Evolutionary conservation across 2,329 filamentous ascomycete genomes (phyloP).

Genomic region (Gyromitra esculenta): DNA sequence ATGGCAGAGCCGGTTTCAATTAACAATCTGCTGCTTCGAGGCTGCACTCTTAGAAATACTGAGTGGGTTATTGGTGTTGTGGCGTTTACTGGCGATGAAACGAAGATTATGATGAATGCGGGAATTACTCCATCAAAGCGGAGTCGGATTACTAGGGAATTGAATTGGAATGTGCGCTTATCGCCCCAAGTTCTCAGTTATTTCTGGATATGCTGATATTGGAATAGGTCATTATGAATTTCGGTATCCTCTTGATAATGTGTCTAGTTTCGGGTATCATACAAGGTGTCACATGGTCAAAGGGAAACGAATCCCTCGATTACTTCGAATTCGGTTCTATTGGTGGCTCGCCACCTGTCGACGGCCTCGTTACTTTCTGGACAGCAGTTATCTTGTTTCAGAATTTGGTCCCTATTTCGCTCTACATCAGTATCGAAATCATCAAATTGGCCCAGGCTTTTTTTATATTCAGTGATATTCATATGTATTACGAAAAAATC

Average conservation of each 20-base stretch:
- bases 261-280: slow-evolving; percentile 86
- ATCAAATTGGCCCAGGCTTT: slow-evolving; percentile 91
- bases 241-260: slow-evolving; percentile 86
- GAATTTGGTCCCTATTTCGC: slow-evolving; percentile 97
- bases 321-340: slow-evolving; percentile 89
- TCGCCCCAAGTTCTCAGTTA: not conserved
- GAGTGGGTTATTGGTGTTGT: slow-evolving; percentile 95
- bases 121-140: slow-evolving; percentile 95
- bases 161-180: slow-evolving; percentile 85
- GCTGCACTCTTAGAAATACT: slow-evolving; percentile 92
- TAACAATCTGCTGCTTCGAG: slow-evolving; percentile 92
- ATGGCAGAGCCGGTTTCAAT: slow-evolving; percentile 95
- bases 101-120: slow-evolving; percentile 99
- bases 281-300: slow-evolving; percentile 82
- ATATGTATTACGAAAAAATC: slow-evolving; percentile 96
- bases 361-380: slow-evolving; percentile 97
- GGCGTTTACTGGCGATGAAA: slow-evolving; percentile 92
- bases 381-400: slow-evolving; percentile 93
- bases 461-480: slow-evolving; percentile 95
- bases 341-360: slow-evolving; percentile 73
- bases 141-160: slow-evolving; percentile 85
- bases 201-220: slow-evolving; percentile 31
- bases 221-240: slow-evolving; percentile 77
- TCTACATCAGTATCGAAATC: slow-evolving; percentile 97
- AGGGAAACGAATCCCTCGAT: slow-evolving; percentile 75